Conservation (phyloP, 1,139 yeast species). For the Geotrichum phurueaensis region DNA sequence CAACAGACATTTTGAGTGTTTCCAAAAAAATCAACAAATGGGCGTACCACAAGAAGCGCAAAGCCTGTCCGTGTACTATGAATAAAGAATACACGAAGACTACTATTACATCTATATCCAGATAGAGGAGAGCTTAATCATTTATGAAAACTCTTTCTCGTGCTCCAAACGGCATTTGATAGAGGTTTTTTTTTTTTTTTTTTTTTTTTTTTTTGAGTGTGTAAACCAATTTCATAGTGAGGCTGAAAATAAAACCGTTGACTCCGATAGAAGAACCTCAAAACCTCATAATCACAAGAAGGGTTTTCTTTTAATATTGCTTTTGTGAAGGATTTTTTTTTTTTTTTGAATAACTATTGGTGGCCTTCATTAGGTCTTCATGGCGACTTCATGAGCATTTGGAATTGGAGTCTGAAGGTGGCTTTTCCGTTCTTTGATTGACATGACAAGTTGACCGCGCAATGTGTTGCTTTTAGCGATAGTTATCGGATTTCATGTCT, state of each 20-base stretch:
- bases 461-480: background rate
- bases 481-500: background rate
- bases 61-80: background rate
- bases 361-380: background rate
- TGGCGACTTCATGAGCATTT: background rate
- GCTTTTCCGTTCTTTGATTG: background rate
- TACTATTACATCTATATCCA: background rate
- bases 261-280: background rate
- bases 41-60: background rate
- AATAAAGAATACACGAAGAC: background rate
- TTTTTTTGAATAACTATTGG: background rate
- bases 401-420: background rate
- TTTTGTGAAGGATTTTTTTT: background rate
- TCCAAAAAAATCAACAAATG: background rate
- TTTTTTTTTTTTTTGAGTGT: background rate
- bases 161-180: background rate
- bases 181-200: background rate
- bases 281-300: background rate
- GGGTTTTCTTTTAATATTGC: background rate
- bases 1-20: background rate
- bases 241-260: background rate
- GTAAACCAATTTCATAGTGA: background rate
- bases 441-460: background rate
- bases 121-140: background rate
- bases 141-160: background rate